Percentiles rank a stretch among this genome's conserved stretches.
These are phyloP conservation scores for Hanseniaspora valbyensis DNA, from an alignment of 805 yeast genomes.

Conservation along the genomic window DNA sequence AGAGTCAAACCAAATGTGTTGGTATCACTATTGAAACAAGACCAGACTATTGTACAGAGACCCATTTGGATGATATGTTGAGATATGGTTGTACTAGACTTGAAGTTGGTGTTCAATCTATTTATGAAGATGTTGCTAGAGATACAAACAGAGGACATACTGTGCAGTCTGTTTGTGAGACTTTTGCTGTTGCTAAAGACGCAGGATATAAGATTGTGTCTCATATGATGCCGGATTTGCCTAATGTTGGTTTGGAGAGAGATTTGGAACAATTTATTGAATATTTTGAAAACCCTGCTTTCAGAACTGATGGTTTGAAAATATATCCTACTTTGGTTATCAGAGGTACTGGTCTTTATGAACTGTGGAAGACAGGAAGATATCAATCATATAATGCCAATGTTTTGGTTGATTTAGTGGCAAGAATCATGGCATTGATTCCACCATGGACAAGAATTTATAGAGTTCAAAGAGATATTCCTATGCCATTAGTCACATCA, in stretches of 20 bases:
- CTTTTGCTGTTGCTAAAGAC: constrained; percentile 92
- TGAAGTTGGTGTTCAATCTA: constrained; percentile 94
- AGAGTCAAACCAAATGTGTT: constrained; percentile 90
- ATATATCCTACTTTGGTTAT: constrained; percentile 93
- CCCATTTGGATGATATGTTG: constrained; percentile 91
- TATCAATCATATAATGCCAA: constrained; percentile 92
- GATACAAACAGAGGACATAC: constrained; percentile 98
- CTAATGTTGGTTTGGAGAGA: constrained; percentile 97
- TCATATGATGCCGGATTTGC: constrained; percentile 99
- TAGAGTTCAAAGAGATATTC: constrained; percentile 96
- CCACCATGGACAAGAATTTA: constrained; percentile 99
- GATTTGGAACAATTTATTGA: constrained; percentile 92
- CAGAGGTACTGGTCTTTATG: constrained; percentile 94
- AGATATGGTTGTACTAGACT: constrained; percentile 92
- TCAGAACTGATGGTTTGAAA: constrained; percentile 93
- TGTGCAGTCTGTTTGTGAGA: constrained; percentile 88
- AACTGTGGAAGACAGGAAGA: constrained; percentile 91
- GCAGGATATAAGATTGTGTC: constrained; percentile 96
- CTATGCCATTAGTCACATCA: constrained; percentile 95
- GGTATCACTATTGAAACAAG: constrained; percentile 97
- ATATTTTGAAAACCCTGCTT: constrained; percentile 92
- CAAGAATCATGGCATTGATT: constrained; percentile 86
- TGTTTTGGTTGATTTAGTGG: constrained; percentile 86
- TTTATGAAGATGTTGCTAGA: constrained; percentile 95
- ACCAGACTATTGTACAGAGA: constrained; percentile 95